A percentile compares a stretch with the other conserved stretches of the same genome.
phyloP scores from a whole-genome alignment of 2,329 filamentous ascomycete genomes.

The Curvularia verruculosa region DNA sequence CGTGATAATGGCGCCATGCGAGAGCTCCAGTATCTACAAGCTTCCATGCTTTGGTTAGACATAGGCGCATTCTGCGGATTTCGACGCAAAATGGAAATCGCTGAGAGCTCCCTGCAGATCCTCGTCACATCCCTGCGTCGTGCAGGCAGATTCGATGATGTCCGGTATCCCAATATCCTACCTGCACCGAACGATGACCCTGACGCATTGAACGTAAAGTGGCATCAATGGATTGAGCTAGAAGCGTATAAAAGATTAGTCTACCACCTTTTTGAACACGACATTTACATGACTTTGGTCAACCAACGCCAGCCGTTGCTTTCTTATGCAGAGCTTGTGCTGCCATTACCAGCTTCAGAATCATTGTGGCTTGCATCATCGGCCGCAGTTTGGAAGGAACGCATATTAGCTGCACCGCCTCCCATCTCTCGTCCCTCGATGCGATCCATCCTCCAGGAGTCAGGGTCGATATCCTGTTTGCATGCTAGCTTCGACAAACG shows the following conservation, averaged over 20 bases:
- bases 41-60: constrained; percentile 58
- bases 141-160: constrained; percentile 62
- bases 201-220: constrained; percentile 64
- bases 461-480: constrained; percentile 58
- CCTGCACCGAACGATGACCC: constrained; percentile 19
- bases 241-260: constrained; percentile 65
- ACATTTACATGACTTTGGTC: constrained; percentile 29
- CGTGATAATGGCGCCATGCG: constrained; percentile 45
- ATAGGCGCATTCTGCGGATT: constrained; percentile 64
- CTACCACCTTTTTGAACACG: constrained; percentile 30
- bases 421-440: constrained; percentile 13
- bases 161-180: constrained; percentile 20
- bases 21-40: constrained; percentile 59
- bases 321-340: constrained; percentile 69
- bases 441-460: constrained; percentile 24
- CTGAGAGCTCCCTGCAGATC: constrained; percentile 60
- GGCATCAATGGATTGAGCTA: constrained; percentile 65
- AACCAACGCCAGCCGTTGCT: constrained; percentile 58
- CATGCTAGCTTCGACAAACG: constrained; percentile 58
- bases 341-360: constrained; percentile 66
- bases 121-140: constrained; percentile 61
- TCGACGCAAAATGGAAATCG: constrained; percentile 62
- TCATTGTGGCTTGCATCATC: constrained; percentile 69
- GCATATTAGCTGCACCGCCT: constrained; percentile 41
- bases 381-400: constrained; percentile 67